Conservation (phyloP, 2,329 filamentous ascomycete species). For the Drechmeria coniospora region DNA sequence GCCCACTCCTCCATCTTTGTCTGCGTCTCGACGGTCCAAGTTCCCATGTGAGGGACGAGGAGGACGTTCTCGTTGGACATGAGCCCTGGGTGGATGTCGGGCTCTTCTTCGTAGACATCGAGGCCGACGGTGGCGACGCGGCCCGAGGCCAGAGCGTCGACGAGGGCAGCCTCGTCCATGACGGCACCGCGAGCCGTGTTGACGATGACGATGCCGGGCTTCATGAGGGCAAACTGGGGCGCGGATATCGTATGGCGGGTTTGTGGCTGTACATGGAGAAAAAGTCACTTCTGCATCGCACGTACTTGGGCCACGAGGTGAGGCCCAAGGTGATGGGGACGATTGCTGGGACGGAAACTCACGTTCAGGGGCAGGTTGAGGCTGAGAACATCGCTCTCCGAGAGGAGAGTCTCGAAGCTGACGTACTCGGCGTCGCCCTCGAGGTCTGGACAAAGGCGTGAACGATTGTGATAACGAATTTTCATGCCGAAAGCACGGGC, state of each 20-base stretch:
- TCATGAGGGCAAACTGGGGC: conserved; percentile 61
- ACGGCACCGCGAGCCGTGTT: conserved; percentile 75
- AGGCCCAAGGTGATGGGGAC: background rate
- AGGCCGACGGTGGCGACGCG: conserved; percentile 57
- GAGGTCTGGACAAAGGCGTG: conserved; percentile 37
- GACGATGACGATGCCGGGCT: conserved; percentile 58
- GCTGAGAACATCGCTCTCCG: conserved; percentile 59
- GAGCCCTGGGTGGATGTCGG: conserved; percentile 57
- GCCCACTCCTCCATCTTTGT: conserved; percentile 61
- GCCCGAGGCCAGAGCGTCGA: conserved; percentile 53
- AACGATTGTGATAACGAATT: conserved; percentile 61
- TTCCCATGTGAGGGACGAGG: conserved; percentile 75
- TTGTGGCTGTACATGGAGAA: conserved; percentile 23
- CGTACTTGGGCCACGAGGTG: background rate
- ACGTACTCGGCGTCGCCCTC: conserved; percentile 50
- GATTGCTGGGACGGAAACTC: conserved; percentile 24
- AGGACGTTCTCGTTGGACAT: conserved; percentile 55
- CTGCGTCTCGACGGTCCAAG: conserved; percentile 55
- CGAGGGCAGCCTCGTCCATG: conserved; percentile 68
- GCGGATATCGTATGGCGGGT: conserved; percentile 65
- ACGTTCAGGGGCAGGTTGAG: conserved; percentile 73
- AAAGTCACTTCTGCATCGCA: background rate
- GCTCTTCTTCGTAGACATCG: conserved; percentile 75
- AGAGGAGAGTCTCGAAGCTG: conserved; percentile 56
- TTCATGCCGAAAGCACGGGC: conserved; percentile 62